phyloP scores from a whole-genome alignment of 2,329 filamentous ascomycete species.

The Botryotinia convoluta region DNA sequence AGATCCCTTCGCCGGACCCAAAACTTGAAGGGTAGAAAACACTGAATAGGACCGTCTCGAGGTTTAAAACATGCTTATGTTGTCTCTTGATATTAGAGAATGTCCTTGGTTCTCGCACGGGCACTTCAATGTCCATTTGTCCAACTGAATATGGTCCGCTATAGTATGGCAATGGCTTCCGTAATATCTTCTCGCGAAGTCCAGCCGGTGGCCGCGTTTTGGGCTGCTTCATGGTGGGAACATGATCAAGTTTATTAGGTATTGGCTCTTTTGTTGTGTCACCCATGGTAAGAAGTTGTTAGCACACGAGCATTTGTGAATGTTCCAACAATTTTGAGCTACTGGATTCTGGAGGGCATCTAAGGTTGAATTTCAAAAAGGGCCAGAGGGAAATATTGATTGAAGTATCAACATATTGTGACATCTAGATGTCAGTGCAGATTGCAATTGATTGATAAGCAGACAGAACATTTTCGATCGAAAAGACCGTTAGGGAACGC shows the following conservation, averaged over 20 bases:
- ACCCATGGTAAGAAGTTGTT: background rate
- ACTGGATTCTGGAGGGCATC: background rate
- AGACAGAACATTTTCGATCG: background rate
- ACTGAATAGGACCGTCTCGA: conserved; percentile 61
- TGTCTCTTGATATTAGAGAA: conserved; percentile 52
- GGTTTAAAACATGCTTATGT: conserved; percentile 47
- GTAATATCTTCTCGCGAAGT: conserved; percentile 48
- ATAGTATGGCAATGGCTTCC: conserved; percentile 46
- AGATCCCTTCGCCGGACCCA: conserved; percentile 40
- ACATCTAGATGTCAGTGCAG: background rate
- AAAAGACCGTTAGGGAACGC: background rate
- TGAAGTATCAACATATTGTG: background rate
- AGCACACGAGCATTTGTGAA: background rate
- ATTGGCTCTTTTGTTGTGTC: background rate
- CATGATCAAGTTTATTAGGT: background rate
- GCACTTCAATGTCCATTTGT: conserved; percentile 55
- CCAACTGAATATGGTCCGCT: conserved; percentile 52
- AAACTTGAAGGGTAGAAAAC: conserved; percentile 62
- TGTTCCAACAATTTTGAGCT: background rate
- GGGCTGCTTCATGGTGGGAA: conserved; percentile 35
- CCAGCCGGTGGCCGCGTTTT: conserved; percentile 47
- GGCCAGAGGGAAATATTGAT: background rate
- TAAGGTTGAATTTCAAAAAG: background rate
- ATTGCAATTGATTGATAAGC: background rate
- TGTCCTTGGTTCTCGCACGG: conserved; percentile 45